phyloP scores from a whole-genome alignment of 139 green algal genomes.

The Haematococcus lacustris region DNA sequence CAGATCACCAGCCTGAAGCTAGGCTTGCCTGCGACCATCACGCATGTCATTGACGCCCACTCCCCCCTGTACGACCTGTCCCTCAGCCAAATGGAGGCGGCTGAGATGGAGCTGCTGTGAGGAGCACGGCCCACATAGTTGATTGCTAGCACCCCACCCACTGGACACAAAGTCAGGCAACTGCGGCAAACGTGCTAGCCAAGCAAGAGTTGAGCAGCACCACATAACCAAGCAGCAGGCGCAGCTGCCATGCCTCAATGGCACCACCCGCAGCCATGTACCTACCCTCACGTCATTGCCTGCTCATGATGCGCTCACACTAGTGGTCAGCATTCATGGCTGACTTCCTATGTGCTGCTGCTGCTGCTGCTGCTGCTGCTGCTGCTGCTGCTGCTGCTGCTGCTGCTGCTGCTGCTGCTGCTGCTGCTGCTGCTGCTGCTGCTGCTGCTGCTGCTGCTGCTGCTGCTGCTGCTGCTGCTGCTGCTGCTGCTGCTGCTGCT shows the following conservation, averaged over 20 bases:
- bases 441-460: too few relatives aligned
- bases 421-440: too few relatives aligned
- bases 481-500: too few relatives aligned
- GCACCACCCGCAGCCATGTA: not conserved
- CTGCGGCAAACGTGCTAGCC: not conserved
- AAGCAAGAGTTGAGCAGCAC: not conserved
- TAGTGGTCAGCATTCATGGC: too few relatives aligned
- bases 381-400: too few relatives aligned
- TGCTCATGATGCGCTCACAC: not conserved
- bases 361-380: too few relatives aligned
- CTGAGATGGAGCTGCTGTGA: constrained; percentile 18
- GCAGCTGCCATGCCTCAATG: not conserved
- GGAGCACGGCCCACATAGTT: not conserved
- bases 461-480: too few relatives aligned
- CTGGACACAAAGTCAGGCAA: not conserved
- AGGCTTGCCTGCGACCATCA: constrained; percentile 47
- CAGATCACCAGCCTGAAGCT: constrained; percentile 40
- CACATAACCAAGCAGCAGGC: not conserved
- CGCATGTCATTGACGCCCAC: constrained; percentile 35
- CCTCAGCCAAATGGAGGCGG: constrained; percentile 20
- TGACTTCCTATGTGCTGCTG: too few relatives aligned
- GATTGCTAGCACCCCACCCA: not conserved
- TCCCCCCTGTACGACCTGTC: constrained; percentile 34
- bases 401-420: too few relatives aligned
- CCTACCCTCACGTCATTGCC: not conserved